phyloP scores from a whole-genome alignment of 352 stramenopile species.

The Globisporangium nunn region DNA sequence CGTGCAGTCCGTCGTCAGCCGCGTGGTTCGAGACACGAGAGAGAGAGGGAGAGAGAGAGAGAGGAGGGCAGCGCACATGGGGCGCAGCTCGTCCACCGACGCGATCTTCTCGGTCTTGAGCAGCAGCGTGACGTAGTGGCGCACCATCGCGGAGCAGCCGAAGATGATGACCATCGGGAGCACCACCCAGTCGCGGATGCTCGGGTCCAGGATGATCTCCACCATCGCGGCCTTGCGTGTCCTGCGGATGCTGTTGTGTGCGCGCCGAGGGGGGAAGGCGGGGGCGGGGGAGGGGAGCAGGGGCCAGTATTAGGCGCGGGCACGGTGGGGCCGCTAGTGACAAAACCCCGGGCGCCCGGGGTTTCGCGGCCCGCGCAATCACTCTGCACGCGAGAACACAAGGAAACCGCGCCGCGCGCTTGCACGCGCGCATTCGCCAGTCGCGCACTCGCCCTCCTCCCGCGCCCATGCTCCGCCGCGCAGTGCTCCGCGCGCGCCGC shows the following conservation, averaged over 20 bases:
- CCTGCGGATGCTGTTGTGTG: background rate
- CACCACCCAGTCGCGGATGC: conserved; percentile 95
- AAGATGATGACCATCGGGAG: conserved; percentile 97
- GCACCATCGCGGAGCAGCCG: conserved; percentile 76
- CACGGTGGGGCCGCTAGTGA: too few species aligned
- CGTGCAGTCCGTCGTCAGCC: background rate
- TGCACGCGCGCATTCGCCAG: too few species aligned
- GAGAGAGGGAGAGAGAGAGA: too few species aligned
- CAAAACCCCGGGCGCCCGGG: too few species aligned
- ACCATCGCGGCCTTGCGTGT: conserved; percentile 31
- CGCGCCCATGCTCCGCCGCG: conserved; percentile 45
- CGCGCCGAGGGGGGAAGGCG: background rate
- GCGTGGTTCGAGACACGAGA: too few species aligned
- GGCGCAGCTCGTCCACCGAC: conserved; percentile 60
- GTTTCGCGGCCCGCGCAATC: background rate
- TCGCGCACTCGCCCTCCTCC: too few species aligned
- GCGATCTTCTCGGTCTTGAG: conserved; percentile 82
- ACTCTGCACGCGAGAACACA: background rate
- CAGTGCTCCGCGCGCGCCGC: conserved; percentile 44
- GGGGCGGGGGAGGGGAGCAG: too few species aligned
- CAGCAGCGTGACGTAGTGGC: conserved; percentile 81
- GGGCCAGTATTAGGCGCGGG: too few species aligned
- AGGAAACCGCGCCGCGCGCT: too few species aligned
- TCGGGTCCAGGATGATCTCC: conserved; percentile 90
- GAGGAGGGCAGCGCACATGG: conserved; percentile 38